Conservation (phyloP, 2,329 filamentous ascomycete genomes). For the Sphaerulina populicola region DNA sequence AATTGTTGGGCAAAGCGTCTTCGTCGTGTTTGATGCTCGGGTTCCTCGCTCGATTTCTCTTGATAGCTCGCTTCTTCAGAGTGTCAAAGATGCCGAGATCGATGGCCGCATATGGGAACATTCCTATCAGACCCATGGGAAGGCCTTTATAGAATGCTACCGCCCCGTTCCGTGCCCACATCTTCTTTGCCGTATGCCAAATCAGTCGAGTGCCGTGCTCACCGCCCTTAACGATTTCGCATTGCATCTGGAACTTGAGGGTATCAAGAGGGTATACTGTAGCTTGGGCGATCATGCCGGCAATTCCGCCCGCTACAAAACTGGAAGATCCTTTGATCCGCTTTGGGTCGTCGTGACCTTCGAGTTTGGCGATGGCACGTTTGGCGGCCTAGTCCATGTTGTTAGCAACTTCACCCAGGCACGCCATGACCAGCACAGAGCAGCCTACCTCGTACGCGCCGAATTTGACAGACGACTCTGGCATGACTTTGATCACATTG, state of each 20-base stretch:
- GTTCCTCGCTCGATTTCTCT: slow-evolving; percentile 52
- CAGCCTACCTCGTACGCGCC: slow-evolving; percentile 74
- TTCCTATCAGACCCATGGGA: slow-evolving; percentile 86
- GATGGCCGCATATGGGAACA: slow-evolving; percentile 96
- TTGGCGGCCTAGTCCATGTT: slow-evolving; percentile 59
- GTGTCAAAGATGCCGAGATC: slow-evolving; percentile 94
- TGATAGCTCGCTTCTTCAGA: slow-evolving; percentile 66
- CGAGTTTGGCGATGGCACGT: slow-evolving; percentile 71
- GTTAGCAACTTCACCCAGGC: slow-evolving; percentile 7
- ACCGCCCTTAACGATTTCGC: slow-evolving; percentile 81
- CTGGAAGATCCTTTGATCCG: slow-evolving; percentile 76
- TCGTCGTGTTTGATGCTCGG: slow-evolving; percentile 64
- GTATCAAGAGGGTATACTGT: slow-evolving; percentile 92
- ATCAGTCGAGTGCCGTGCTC: slow-evolving; percentile 76
- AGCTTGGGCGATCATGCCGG: slow-evolving; percentile 90
- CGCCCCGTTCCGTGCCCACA: slow-evolving; percentile 69
- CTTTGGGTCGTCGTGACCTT: slow-evolving; percentile 77
- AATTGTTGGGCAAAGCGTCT: slow-evolving; percentile 64
- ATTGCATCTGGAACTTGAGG: slow-evolving; percentile 80
- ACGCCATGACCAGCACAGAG: neutral
- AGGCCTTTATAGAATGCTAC: slow-evolving; percentile 81
- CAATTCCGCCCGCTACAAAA: slow-evolving; percentile 81
- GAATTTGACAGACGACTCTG: slow-evolving; percentile 96
- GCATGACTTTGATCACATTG: slow-evolving; percentile 97
- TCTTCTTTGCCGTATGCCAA: slow-evolving; percentile 71